phyloP scores from a whole-genome alignment of 2,329 filamentous ascomycete genomes.

The Hypoxylon sp. region DNA sequence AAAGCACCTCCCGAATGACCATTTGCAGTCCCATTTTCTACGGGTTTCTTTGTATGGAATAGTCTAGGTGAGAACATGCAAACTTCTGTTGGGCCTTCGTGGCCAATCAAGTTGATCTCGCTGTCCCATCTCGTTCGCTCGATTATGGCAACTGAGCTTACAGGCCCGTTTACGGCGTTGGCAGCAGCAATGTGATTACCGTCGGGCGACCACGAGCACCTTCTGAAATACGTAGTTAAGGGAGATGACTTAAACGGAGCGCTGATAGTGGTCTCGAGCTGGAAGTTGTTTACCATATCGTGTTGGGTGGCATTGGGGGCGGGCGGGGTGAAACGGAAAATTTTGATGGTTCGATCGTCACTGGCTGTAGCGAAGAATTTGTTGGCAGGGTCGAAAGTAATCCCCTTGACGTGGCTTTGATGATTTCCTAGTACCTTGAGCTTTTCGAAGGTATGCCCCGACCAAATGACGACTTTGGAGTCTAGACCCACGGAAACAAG shows the following conservation, averaged over 20 bases:
- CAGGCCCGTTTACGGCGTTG: slow-evolving; percentile 96
- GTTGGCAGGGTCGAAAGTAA: slow-evolving; percentile 98
- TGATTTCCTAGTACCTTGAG: slow-evolving; percentile 93
- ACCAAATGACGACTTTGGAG: slow-evolving; percentile 99
- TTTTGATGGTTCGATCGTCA: slow-evolving; percentile 96
- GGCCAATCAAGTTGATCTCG: slow-evolving; percentile 96
- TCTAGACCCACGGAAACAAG: slow-evolving; percentile 96
- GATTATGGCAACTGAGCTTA: slow-evolving; percentile 96
- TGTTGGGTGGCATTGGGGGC: slow-evolving; percentile 92
- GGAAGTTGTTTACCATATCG: slow-evolving; percentile 97
- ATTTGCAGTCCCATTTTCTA: slow-evolving; percentile 65
- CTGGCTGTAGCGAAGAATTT: slow-evolving; percentile 99
- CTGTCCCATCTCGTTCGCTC: slow-evolving; percentile 93
- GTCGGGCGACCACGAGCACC: slow-evolving; percentile 98
- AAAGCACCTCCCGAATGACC: slow-evolving; percentile 65
- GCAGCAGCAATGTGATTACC: slow-evolving; percentile 97
- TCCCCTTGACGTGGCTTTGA: slow-evolving; percentile 98
- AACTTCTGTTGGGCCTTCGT: slow-evolving; percentile 96
- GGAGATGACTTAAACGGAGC: slow-evolving; percentile 91
- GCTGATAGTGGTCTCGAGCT: slow-evolving; percentile 91
- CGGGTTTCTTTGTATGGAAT: slow-evolving; percentile 81
- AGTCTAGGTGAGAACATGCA: slow-evolving; percentile 96
- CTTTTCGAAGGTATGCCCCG: slow-evolving; percentile 97
- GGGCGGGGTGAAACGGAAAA: slow-evolving; percentile 94
- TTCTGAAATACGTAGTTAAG: slow-evolving; percentile 94